These are phyloP conservation scores for Xylaria hypoxylon DNA, from an alignment of 2,329 filamentous ascomycete genomes.

Conservation along the genomic window DNA sequence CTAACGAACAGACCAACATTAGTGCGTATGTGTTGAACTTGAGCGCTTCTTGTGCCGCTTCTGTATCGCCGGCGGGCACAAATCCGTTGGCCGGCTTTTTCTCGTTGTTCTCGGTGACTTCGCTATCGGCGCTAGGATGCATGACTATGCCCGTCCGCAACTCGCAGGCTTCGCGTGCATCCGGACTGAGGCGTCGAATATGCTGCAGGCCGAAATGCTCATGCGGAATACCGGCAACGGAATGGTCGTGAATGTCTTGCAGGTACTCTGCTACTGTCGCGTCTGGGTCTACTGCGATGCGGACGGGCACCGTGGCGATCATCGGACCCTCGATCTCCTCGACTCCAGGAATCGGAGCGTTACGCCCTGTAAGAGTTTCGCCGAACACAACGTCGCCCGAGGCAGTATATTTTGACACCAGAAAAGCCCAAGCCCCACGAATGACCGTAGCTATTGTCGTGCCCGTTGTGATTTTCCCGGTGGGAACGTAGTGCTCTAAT, in stretches of 20 bases:
- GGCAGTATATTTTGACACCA: constrained; percentile 65
- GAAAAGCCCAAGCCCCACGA: constrained; percentile 69
- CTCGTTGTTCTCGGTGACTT: constrained; percentile 44
- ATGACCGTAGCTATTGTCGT: constrained; percentile 67
- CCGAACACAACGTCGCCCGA: constrained; percentile 68
- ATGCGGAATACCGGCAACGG: constrained; percentile 69
- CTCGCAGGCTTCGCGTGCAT: constrained; percentile 67
- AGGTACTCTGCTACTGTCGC: constrained; percentile 63
- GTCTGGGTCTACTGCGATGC: constrained; percentile 59
- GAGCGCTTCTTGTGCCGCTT: constrained; percentile 70
- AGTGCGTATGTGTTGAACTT: constrained; percentile 71
- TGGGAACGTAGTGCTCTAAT: constrained; percentile 63
- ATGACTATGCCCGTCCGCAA: constrained; percentile 67
- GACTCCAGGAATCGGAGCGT: constrained; percentile 59
- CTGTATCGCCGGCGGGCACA: constrained; percentile 65
- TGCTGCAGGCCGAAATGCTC: constrained; percentile 73
- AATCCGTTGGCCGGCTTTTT: constrained; percentile 62
- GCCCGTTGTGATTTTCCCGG: constrained; percentile 51
- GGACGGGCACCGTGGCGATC: constrained; percentile 70
- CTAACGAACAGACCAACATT: constrained; percentile 73
- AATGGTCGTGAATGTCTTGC: constrained; percentile 66
- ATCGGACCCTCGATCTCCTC: constrained; percentile 70
- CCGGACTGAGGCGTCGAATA: constrained; percentile 67
- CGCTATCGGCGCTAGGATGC: constrained; percentile 56
- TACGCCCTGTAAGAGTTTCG: constrained; percentile 69